These are phyloP conservation scores for Xylaria cubensis DNA, from an alignment of 495 filamentous ascomycete genomes.

Conservation along the genomic window DNA sequence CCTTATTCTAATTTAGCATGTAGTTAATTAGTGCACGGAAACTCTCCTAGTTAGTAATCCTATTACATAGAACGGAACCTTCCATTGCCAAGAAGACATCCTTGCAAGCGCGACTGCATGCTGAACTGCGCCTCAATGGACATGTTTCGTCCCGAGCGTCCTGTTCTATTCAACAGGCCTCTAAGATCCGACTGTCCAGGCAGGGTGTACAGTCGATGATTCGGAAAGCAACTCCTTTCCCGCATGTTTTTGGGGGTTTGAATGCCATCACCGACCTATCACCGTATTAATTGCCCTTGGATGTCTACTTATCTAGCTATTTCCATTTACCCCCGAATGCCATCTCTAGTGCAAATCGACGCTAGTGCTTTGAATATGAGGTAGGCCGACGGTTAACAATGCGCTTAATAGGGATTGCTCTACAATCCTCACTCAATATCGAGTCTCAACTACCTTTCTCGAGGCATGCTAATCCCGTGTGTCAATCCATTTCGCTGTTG, in stretches of 20 bases:
- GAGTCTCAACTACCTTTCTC: background rate
- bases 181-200: background rate
- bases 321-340: background rate
- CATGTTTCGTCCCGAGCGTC: conserved; percentile 14
- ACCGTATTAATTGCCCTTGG: background rate
- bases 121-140: conserved; percentile 17
- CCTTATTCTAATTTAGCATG: too few relatives aligned
- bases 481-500: background rate
- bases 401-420: background rate
- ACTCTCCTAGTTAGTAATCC: background rate
- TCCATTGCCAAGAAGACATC: background rate
- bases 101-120: background rate
- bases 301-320: background rate
- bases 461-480: background rate
- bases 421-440: background rate
- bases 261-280: background rate
- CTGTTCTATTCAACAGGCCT: background rate
- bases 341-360: too few relatives aligned
- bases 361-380: background rate
- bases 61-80: background rate
- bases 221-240: background rate
- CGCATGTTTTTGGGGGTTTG: background rate
- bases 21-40: too few relatives aligned
- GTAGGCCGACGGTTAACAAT: background rate
- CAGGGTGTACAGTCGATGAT: conserved; percentile 3